Evolutionary conservation across 306 rosid genomes (phyloP), one percentile per base, ranked within the genome.

Genomic region (Parietaria judaica): DNA sequence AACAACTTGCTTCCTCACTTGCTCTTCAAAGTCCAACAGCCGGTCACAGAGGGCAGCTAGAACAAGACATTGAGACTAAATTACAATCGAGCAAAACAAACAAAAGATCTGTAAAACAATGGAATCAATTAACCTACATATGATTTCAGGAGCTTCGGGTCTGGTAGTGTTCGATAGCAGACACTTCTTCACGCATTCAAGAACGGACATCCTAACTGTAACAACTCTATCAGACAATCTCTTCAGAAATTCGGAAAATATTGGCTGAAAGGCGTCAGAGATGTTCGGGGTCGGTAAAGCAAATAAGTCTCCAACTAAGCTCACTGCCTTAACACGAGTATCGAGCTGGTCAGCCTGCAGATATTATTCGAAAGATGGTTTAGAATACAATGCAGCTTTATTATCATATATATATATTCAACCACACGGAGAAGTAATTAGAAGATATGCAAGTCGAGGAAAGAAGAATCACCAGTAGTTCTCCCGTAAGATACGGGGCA

Each of bases 1-100:
- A 76, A 89, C 99, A 76, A 83, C 99, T 83, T 89, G 97, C 74
- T 89, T 88, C 56, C 99, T 90, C 51, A 94, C 86, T 81, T 71
- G 81, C 78, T 94, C 99, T 72, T 94, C 97, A 8, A 80, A 88
- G 85, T 94, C 99, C 89, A 89, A 71, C 56, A 94, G 80, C 60
- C 99, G 97, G 61, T 94, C 99, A 77, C 86, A 83, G 60, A 94
- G 95, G 64, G 99, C 83, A 76, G 90, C 99, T 94, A 69, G 61
- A 70, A 72, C 55, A 68, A 66, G 46, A 72, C 78, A 72, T 63
- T 70, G 82, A 31, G 64, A 66, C 38, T 31, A 45, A 67, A 66
- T 86, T 73, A 84, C 80, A 49, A 63, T 35, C 3, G 47, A 50
- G 11, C 58, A 41, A 5, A 10, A 49, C 60, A 8, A 59, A 6